Evolutionary conservation across 306 rosid genomes (phyloP).

Genomic region (Trifolium fragiferum): DNA sequence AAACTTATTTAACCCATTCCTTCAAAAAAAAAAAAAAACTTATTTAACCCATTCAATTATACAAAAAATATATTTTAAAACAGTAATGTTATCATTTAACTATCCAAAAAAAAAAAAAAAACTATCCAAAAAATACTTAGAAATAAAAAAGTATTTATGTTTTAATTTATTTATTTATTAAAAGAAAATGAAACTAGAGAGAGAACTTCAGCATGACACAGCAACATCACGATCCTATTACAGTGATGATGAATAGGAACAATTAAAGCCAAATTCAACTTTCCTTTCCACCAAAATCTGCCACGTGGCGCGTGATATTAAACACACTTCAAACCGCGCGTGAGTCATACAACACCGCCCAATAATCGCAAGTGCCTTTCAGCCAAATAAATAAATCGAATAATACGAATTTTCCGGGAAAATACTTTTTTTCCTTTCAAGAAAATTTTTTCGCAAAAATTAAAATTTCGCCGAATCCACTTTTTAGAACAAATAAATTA

Average conservation of each 20-base stretch:
- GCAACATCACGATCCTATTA: slow-evolving; percentile 9
- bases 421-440: background rate
- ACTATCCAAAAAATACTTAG: too few relatives aligned
- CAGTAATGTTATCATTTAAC: too few relatives aligned
- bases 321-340: slow-evolving; percentile 3
- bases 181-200: background rate
- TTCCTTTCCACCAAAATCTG: background rate
- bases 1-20: too few relatives aligned
- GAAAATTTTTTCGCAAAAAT: slow-evolving; percentile 2
- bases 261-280: slow-evolving; percentile 13
- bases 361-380: slow-evolving; percentile 37
- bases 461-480: slow-evolving; percentile 31
- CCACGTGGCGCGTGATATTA: slow-evolving; percentile 43
- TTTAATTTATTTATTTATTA: background rate
- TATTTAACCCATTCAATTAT: too few relatives aligned
- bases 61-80: too few relatives aligned
- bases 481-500: slow-evolving; percentile 28
- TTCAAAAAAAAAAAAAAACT: too few relatives aligned
- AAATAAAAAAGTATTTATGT: too few relatives aligned
- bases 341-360: slow-evolving; percentile 34
- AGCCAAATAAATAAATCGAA: slow-evolving; percentile 31
- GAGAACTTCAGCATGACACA: background rate
- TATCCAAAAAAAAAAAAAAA: too few relatives aligned
- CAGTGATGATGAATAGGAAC: background rate
- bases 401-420: slow-evolving; percentile 54